Conservation (phyloP, 2,329 filamentous ascomycete species). For the Sporothrix mexicana region DNA sequence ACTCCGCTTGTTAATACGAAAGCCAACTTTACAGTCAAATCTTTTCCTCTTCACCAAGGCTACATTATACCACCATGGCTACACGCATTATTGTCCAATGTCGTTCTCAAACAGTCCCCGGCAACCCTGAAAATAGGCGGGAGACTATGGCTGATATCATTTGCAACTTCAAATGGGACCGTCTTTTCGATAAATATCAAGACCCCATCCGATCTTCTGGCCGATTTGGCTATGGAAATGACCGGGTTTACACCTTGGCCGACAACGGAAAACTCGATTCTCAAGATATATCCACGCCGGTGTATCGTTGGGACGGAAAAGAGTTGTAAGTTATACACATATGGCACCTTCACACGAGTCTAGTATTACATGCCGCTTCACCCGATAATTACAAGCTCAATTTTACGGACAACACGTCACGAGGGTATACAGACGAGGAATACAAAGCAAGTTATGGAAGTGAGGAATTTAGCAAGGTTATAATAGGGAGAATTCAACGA, state of each 20-base stretch:
- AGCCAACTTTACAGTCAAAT: too few relatives aligned
- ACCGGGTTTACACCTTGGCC: not conserved
- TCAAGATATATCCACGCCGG: not conserved
- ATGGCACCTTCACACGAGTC: not conserved
- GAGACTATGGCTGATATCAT: not conserved
- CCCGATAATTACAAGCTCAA: not conserved
- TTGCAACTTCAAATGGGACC: constrained; percentile 7
- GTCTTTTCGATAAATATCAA: constrained; percentile 12
- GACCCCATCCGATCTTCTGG: constrained; percentile 12
- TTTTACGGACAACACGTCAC: not conserved
- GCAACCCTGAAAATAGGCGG: not conserved
- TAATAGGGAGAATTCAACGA: not conserved
- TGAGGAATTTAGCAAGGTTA: not conserved
- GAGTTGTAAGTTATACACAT: not conserved
- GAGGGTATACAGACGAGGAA: constrained; percentile 20
- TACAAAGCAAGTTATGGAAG: constrained; percentile 1
- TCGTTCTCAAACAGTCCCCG: constrained; percentile 15
- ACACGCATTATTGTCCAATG: constrained; percentile 18
- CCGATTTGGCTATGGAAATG: not conserved
- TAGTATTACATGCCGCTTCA: not conserved
- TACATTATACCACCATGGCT: constrained; percentile 21
- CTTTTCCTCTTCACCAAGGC: too few relatives aligned
- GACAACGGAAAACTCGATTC: not conserved
- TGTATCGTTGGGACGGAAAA: constrained; percentile 8
- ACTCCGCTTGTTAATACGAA: too few relatives aligned